A percentile compares a stretch with the other conserved stretches of the same genome.
Conservation (phyloP, 2,329 filamentous ascomycete genomes). For the Penicillium sumatraense region DNA sequence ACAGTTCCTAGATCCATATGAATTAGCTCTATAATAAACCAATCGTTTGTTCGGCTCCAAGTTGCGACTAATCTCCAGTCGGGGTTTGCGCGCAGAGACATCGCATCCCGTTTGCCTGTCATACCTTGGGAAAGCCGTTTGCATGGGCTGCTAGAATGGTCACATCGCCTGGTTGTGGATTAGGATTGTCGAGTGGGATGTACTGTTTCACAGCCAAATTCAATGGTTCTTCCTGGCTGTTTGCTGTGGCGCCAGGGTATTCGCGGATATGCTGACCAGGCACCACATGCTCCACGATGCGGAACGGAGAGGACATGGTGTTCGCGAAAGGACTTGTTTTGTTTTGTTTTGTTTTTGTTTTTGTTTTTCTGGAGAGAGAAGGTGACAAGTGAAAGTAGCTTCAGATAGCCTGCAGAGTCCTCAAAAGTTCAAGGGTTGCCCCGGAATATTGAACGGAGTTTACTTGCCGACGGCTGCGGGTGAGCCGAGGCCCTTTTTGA, state of each 20-base stretch:
- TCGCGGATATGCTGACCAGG: constrained; percentile 80
- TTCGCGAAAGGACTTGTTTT: too few species aligned
- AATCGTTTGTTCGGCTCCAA: background rate
- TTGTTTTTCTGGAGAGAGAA: too few species aligned
- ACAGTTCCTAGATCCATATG: constrained; percentile 70
- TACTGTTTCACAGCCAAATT: constrained; percentile 86
- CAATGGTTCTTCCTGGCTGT: constrained; percentile 74
- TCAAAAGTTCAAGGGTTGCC: background rate
- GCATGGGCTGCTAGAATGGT: constrained; percentile 87
- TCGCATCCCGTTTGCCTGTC: background rate
- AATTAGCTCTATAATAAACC: background rate
- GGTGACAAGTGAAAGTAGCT: background rate
- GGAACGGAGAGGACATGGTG: constrained; percentile 55
- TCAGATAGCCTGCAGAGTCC: too few species aligned
- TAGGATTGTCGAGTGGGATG: constrained; percentile 71
- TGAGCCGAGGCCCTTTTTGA: constrained; percentile 13
- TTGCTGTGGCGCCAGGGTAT: constrained; percentile 73
- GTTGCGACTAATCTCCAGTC: background rate
- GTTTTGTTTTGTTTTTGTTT: too few species aligned
- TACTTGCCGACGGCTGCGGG: background rate
- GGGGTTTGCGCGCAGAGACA: background rate
- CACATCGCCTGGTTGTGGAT: constrained; percentile 73
- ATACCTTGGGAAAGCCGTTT: constrained; percentile 88
- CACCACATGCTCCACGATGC: constrained; percentile 74
- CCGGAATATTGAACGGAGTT: constrained; percentile 12